Conservation (phyloP, 2,329 filamentous ascomycete genomes). For the Onygenales sp. region DNA sequence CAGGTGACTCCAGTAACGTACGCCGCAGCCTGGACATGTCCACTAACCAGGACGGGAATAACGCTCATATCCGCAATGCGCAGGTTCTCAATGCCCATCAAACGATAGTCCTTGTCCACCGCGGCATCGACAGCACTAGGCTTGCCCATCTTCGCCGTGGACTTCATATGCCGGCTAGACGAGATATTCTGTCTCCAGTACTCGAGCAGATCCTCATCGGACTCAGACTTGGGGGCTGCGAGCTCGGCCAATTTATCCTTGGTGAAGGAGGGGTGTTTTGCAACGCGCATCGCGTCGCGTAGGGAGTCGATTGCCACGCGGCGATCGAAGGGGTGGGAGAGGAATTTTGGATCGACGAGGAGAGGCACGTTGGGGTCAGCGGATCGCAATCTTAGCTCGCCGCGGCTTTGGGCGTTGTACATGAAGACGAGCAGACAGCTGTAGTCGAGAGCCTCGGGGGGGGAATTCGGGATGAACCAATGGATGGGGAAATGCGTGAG, state of each 20-base stretch:
- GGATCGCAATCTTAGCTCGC: slow-evolving; percentile 45
- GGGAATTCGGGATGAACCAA: slow-evolving; percentile 30
- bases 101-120: slow-evolving; percentile 37
- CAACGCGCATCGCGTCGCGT: slow-evolving; percentile 34
- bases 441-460: slow-evolving; percentile 31
- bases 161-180: slow-evolving; percentile 48
- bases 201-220: slow-evolving; percentile 45
- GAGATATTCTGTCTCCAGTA: slow-evolving; percentile 36
- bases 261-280: slow-evolving; percentile 35
- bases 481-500: slow-evolving; percentile 39
- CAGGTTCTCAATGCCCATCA: slow-evolving; percentile 29
- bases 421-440: slow-evolving; percentile 37
- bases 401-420: slow-evolving; percentile 46
- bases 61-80: slow-evolving; percentile 37
- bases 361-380: slow-evolving; percentile 43
- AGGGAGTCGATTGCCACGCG: slow-evolving; percentile 41
- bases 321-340: slow-evolving; percentile 46
- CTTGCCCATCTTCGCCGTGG: slow-evolving; percentile 50
- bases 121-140: slow-evolving; percentile 32
- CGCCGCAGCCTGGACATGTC: slow-evolving; percentile 45
- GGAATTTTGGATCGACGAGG: slow-evolving; percentile 44
- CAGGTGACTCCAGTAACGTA: slow-evolving; percentile 45
- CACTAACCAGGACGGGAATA: slow-evolving; percentile 33
- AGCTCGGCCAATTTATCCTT: slow-evolving; percentile 36
- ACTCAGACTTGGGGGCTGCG: slow-evolving; percentile 36